phyloP scores from a whole-genome alignment of 495 filamentous ascomycete species.

The Xylaria telfairii region DNA sequence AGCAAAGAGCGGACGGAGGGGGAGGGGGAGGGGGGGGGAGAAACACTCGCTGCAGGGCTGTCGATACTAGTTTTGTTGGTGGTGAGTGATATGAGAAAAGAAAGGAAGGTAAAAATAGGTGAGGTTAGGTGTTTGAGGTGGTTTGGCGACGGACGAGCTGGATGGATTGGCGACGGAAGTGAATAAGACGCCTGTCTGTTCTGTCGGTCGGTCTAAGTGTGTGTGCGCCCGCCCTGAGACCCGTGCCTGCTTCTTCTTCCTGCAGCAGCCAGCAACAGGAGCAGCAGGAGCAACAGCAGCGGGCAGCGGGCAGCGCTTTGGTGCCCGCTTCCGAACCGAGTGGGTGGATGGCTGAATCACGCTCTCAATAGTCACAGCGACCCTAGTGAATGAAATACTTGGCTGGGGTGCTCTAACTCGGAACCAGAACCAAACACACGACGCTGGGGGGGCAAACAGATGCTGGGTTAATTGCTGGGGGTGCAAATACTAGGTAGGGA shows the following conservation, averaged over 20 bases:
- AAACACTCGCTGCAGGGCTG: neutral
- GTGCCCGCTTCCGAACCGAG: constrained; percentile 23
- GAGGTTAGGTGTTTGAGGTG: constrained; percentile 9
- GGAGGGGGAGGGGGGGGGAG: too few species aligned
- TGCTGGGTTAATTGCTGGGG: constrained; percentile 15
- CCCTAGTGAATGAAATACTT: constrained; percentile 20
- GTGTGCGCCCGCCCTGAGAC: constrained; percentile 10
- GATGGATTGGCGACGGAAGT: constrained; percentile 8
- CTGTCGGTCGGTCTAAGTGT: neutral
- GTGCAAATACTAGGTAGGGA: constrained; percentile 13
- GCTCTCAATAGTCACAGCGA: constrained; percentile 27
- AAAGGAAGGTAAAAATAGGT: too few species aligned
- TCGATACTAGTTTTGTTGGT: neutral
- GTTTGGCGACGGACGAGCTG: neutral
- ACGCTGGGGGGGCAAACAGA: constrained; percentile 24
- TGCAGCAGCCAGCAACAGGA: neutral
- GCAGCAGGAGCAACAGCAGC: neutral
- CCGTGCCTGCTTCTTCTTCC: neutral
- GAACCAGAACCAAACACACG: constrained; percentile 14
- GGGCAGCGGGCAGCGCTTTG: neutral
- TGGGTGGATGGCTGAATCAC: constrained; percentile 29
- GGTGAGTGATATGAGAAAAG: too few species aligned
- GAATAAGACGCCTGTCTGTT: constrained; percentile 13
- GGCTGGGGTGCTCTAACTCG: constrained; percentile 19
- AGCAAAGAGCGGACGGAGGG: too few species aligned